These are phyloP conservation scores for Salix udensis DNA, from an alignment of 345 rosid species.

Conservation along the genomic window DNA sequence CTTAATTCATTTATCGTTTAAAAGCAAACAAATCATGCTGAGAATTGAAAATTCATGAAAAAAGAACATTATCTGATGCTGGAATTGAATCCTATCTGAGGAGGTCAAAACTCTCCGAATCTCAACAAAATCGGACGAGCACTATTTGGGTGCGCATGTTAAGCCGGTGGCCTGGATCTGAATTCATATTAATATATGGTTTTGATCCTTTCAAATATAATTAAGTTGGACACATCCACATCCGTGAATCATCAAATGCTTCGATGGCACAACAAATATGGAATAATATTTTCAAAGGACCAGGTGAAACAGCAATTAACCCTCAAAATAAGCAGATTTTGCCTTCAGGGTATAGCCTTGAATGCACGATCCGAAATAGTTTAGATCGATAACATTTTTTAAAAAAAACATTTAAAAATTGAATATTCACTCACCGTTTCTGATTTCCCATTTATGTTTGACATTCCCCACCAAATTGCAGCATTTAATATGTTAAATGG, in stretches of 20 bases:
- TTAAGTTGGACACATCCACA: neutral
- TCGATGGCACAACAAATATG: neutral
- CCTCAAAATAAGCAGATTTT: too few relatives aligned
- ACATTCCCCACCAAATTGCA: constrained; percentile 13
- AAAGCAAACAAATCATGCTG: neutral
- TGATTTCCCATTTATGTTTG: constrained; percentile 10
- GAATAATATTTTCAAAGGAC: neutral
- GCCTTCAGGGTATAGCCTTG: too few relatives aligned
- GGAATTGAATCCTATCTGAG: too few relatives aligned
- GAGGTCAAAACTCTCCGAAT: neutral
- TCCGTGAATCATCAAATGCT: neutral
- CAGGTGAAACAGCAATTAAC: neutral
- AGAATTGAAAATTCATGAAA: neutral
- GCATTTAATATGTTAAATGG: neutral
- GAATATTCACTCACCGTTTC: too few relatives aligned
- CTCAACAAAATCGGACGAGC: neutral
- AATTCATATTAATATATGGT: neutral
- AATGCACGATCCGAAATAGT: too few relatives aligned
- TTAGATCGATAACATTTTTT: too few relatives aligned
- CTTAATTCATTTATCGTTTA: neutral
- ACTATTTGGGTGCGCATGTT: neutral
- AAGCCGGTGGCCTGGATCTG: neutral
- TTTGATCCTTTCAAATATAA: neutral
- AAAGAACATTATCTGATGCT: too few relatives aligned
- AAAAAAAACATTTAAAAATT: too few relatives aligned